phyloP scores from a whole-genome alignment of 495 filamentous ascomycete species.

The Hypoxylon rickii region DNA sequence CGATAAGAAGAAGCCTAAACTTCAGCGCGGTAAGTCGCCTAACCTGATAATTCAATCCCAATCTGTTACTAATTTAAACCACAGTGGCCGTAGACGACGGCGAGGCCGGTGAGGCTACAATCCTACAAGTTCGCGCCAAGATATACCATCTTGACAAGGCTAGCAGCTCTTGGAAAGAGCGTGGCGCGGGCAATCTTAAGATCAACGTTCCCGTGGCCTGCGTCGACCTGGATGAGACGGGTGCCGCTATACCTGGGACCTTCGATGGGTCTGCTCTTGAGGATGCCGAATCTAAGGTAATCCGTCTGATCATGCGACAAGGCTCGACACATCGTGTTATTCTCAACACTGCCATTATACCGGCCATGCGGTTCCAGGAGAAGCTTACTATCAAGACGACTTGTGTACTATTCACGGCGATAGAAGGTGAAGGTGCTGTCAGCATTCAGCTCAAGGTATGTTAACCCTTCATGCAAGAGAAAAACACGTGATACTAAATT shows the following conservation, averaged over 20 bases:
- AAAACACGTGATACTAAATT: slow-evolving; percentile 7
- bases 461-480: neutral
- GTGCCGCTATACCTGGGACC: slow-evolving; percentile 43
- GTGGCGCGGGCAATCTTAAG: slow-evolving; percentile 80
- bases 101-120: slow-evolving; percentile 76
- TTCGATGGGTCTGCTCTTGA: slow-evolving; percentile 56
- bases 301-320: slow-evolving; percentile 84
- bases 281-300: slow-evolving; percentile 51
- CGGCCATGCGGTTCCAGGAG: slow-evolving; percentile 73
- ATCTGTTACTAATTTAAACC: slow-evolving; percentile 31
- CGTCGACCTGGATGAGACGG: slow-evolving; percentile 52
- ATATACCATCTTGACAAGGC: slow-evolving; percentile 73
- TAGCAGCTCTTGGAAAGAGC: slow-evolving; percentile 74
- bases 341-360: slow-evolving; percentile 77
- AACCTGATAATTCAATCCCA: neutral
- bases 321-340: slow-evolving; percentile 85
- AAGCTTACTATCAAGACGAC: slow-evolving; percentile 65
- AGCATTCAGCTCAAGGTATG: slow-evolving; percentile 74
- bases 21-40: slow-evolving; percentile 64
- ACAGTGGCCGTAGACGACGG: slow-evolving; percentile 61
- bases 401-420: slow-evolving; percentile 56
- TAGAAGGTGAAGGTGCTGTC: slow-evolving; percentile 61
- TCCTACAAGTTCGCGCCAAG: slow-evolving; percentile 69
- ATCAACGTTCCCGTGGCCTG: slow-evolving; percentile 69
- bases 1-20: slow-evolving; percentile 68